Evolutionary conservation across 345 rosid genomes (phyloP).

Genomic region (Firmiana major): DNA sequence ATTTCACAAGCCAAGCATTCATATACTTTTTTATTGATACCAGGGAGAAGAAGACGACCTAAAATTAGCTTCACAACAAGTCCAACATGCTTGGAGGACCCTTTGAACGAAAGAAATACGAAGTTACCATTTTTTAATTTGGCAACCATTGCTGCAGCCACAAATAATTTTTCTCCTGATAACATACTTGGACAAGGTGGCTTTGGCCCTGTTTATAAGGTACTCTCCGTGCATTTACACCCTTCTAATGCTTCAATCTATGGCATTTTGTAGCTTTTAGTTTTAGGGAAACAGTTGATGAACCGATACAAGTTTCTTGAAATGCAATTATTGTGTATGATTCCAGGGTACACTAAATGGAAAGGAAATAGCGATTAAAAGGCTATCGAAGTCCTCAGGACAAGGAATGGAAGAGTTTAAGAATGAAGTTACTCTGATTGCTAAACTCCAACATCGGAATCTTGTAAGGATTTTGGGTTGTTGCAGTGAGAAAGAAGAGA

Average conservation of each 20-base stretch:
- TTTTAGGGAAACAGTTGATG: too few species aligned
- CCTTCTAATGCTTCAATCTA: neutral
- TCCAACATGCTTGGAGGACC: conserved; percentile 22
- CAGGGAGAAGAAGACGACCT: conserved; percentile 16
- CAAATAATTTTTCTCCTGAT: conserved; percentile 39
- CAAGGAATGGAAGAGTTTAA: conserved; percentile 38
- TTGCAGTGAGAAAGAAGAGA: conserved; percentile 28
- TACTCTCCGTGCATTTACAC: conserved; percentile 1
- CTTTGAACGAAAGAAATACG: conserved; percentile 13
- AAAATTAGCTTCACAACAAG: neutral
- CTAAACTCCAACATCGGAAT: conserved; percentile 48
- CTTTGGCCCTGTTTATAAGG: conserved; percentile 68
- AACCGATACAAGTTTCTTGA: neutral
- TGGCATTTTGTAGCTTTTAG: neutral
- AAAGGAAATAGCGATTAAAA: conserved; percentile 44
- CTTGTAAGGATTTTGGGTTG: conserved; percentile 62
- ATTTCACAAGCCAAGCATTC: neutral
- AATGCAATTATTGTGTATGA: neutral
- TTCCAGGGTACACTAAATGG: conserved; percentile 28
- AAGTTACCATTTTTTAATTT: conserved; percentile 51
- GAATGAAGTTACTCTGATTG: neutral
- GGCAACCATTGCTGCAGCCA: conserved; percentile 39
- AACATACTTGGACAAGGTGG: conserved; percentile 75
- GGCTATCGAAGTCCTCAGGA: conserved; percentile 40
- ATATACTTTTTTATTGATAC: neutral